A percentile compares a stretch with the other conserved stretches of the same genome.
These are phyloP conservation scores for Neurospora sp. DNA, from an alignment of 495 filamentous ascomycete species.

Conservation along the genomic window DNA sequence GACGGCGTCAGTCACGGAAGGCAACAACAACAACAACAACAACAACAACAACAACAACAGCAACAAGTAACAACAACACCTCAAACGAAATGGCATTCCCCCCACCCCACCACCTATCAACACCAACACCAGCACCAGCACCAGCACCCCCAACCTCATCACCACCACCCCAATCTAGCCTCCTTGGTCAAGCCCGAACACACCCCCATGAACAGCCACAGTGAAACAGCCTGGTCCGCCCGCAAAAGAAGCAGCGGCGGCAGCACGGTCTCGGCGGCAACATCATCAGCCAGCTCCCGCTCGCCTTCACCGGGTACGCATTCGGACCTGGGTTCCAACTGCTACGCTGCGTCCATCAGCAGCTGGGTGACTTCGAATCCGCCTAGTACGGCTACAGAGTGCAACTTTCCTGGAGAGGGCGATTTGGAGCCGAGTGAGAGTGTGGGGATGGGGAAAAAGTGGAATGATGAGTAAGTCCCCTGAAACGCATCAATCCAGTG, in stretches of 20 bases:
- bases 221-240: not conserved
- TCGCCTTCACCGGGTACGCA: constrained; percentile 11
- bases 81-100: not conserved
- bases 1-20: not conserved
- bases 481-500: too few species aligned
- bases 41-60: not conserved
- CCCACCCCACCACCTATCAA: not conserved
- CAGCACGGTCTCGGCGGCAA: not conserved
- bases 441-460: constrained; percentile 4
- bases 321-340: constrained; percentile 11
- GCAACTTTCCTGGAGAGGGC: constrained; percentile 6
- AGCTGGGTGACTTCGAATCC: constrained; percentile 15
- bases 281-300: constrained; percentile 12
- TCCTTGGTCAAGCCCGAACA: not conserved
- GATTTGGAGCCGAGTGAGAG: constrained; percentile 8
- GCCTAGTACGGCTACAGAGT: constrained; percentile 4
- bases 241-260: not conserved
- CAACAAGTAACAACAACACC: not conserved
- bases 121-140: not conserved
- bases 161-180: not conserved
- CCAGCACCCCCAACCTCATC: not conserved
- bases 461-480: constrained; percentile 11
- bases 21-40: not conserved
- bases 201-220: not conserved
- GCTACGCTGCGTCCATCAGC: constrained; percentile 13